Percentiles rank a stretch among this genome's conserved stretches.
Conservation (phyloP, 495 filamentous ascomycete genomes). For the Hyaloscypha finlandica region DNA sequence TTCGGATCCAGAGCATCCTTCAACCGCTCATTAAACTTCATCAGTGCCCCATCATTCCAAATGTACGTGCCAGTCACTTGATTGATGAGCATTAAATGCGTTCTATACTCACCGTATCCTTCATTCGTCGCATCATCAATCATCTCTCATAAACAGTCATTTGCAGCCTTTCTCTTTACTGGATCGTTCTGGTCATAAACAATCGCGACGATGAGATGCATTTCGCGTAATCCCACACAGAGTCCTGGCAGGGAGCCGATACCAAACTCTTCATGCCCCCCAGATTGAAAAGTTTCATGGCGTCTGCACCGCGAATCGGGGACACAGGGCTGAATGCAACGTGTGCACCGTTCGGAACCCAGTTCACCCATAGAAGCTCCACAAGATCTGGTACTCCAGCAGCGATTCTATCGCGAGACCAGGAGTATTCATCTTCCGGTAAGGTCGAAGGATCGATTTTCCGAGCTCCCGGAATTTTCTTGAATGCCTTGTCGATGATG, state of each 20-base stretch:
- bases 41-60: slow-evolving; percentile 51
- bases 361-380: slow-evolving; percentile 54
- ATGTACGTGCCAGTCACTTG: slow-evolving; percentile 60
- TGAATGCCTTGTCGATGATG: slow-evolving; percentile 42
- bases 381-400: slow-evolving; percentile 45
- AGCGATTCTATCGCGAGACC: slow-evolving; percentile 24
- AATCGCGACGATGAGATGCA: slow-evolving; percentile 59
- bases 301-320: slow-evolving; percentile 46
- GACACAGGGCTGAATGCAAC: slow-evolving; percentile 54
- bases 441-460: slow-evolving; percentile 37
- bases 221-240: slow-evolving; percentile 51
- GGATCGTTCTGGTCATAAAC: slow-evolving; percentile 51
- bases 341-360: slow-evolving; percentile 54
- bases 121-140: slow-evolving; percentile 48
- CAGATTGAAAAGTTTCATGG: slow-evolving; percentile 33
- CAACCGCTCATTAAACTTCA: slow-evolving; percentile 55
- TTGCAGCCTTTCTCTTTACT: slow-evolving; percentile 38
- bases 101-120: slow-evolving; percentile 61
- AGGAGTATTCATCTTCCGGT: slow-evolving; percentile 22
- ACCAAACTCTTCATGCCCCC: slow-evolving; percentile 40
- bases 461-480: slow-evolving; percentile 33
- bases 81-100: slow-evolving; percentile 56
- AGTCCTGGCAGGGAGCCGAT: slow-evolving; percentile 52
- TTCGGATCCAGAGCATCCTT: slow-evolving; percentile 61
- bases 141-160: slow-evolving; percentile 45